phyloP scores from a whole-genome alignment of 495 filamentous ascomycete species.

The Neurospora intermedia region DNA sequence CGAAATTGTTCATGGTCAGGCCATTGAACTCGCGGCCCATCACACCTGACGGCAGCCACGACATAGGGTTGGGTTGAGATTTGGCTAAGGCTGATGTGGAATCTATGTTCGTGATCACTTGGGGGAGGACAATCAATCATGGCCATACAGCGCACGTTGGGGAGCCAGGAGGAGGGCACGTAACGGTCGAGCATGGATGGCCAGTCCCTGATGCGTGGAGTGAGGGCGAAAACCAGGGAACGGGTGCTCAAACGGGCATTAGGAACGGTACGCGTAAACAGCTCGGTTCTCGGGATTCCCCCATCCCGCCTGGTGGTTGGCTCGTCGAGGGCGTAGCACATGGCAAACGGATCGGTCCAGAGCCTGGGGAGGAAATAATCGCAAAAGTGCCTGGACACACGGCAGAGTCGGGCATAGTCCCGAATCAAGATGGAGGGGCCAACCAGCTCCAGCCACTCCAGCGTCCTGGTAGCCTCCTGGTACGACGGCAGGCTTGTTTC shows the following conservation, averaged over 20 bases:
- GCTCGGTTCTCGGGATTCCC: background rate
- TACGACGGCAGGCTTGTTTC: conserved; percentile 29
- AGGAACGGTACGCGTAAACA: background rate
- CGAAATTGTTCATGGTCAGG: conserved; percentile 20
- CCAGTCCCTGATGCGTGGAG: background rate
- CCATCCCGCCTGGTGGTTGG: background rate
- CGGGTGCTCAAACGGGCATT: background rate
- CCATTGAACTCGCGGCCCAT: conserved; percentile 20
- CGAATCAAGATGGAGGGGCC: conserved; percentile 23
- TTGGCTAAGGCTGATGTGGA: background rate
- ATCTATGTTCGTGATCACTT: conserved; percentile 15
- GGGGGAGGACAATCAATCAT: conserved; percentile 18
- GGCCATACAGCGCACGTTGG: conserved; percentile 24
- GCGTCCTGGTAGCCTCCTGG: conserved; percentile 23
- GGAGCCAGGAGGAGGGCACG: conserved; percentile 13
- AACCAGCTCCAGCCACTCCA: conserved; percentile 35
- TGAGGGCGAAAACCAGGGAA: background rate
- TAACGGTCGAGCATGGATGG: background rate
- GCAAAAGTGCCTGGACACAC: conserved; percentile 32
- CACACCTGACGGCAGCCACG: conserved; percentile 8
- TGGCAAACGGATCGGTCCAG: conserved; percentile 32
- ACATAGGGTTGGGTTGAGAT: background rate
- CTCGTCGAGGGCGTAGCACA: conserved; percentile 9
- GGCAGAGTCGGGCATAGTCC: conserved; percentile 30
- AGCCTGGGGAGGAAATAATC: conserved; percentile 32